Percentiles rank a stretch among this genome's conserved stretches.
phyloP scores from a whole-genome alignment of 2,329 filamentous ascomycete genomes.

The Sporothrix mexicana region DNA sequence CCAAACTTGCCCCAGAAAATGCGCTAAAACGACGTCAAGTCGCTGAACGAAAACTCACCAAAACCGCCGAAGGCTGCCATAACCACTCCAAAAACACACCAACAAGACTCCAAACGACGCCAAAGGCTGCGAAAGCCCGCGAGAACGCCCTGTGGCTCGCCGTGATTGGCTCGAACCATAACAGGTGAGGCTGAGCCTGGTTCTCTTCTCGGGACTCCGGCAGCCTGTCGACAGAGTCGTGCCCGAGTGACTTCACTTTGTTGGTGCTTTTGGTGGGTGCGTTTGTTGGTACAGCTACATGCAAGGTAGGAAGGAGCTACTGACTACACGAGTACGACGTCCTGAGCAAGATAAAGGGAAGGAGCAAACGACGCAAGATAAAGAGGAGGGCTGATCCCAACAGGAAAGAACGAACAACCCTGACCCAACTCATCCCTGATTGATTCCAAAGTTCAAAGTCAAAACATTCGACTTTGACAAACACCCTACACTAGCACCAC shows the following conservation, averaged over 20 bases:
- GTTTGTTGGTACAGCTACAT: not conserved
- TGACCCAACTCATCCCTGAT: no score
- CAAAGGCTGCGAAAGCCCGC: not conserved
- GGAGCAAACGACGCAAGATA: no score
- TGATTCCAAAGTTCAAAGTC: not conserved
- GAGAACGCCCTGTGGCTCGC: not conserved
- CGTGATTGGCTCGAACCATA: not conserved
- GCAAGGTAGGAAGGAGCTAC: no score
- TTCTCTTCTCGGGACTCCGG: not conserved
- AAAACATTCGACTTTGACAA: not conserved
- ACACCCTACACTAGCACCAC: not conserved
- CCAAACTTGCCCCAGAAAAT: not conserved
- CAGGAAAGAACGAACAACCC: not conserved
- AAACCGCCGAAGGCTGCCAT: not conserved
- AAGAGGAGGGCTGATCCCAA: not conserved
- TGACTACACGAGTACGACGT: no score
- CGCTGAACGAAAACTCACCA: not conserved
- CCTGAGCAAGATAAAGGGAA: no score
- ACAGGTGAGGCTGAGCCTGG: not conserved
- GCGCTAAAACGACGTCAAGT: no score
- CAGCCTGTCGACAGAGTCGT: not conserved
- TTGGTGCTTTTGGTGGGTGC: not conserved
- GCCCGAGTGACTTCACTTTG: not conserved
- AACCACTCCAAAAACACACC: not conserved
- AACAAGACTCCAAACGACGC: no score